Base-by-base conservation (phyloP, 2,329 filamentous ascomycete species). In the Apiospora pterosperma region DNA sequence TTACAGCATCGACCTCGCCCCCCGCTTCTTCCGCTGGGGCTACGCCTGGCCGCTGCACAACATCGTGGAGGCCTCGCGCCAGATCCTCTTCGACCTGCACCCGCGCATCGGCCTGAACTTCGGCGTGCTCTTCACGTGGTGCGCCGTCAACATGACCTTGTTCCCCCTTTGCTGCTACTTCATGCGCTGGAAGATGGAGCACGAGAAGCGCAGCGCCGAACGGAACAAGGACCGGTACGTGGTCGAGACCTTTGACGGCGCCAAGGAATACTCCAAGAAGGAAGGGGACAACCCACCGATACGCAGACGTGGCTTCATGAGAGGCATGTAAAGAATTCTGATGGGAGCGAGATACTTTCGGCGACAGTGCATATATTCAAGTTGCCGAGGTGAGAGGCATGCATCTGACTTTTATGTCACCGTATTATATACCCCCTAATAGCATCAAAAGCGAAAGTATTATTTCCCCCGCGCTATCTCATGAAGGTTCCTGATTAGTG, bases 31-130 rank as follows among this genome's bases (percentile, higher is more conserved):
- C 71, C 72, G 75, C 2, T 90, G 85, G 85, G 87, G 86, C 0
- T 88, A 88, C 71, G 87, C 83, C 0, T 88, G 87, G 85, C 88
- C 88, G 10, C 74, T 90, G 63, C 85, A 89, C 72, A 83, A 86
- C 42, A 80, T 90, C 41, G 87, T 90, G 36, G 81, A 88, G 70
- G 88, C 80, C 0, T 82, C 82, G 31, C 79, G 87, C 4, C 84
- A 84, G n/a, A 83, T 90, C 36, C 67, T 90, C 14, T 90, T 90
- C 67, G 86, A 85, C 63, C 75, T 86, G 6, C 83, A 86, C 66
- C 85, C 83, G 0, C 73, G 81, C 16, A 84, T 90, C 61, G 86
- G 86, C 0, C 72, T 88, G 2, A 85, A 90, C 67, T 85, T 90
- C 73, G 87, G 84, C 0, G 76, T 90, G 1, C 72, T 90, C 52